A percentile compares a stretch with the other conserved stretches of the same genome.
Conservation (phyloP, 1,139 yeast species). For the Hyphopichia buzzinii region DNA sequence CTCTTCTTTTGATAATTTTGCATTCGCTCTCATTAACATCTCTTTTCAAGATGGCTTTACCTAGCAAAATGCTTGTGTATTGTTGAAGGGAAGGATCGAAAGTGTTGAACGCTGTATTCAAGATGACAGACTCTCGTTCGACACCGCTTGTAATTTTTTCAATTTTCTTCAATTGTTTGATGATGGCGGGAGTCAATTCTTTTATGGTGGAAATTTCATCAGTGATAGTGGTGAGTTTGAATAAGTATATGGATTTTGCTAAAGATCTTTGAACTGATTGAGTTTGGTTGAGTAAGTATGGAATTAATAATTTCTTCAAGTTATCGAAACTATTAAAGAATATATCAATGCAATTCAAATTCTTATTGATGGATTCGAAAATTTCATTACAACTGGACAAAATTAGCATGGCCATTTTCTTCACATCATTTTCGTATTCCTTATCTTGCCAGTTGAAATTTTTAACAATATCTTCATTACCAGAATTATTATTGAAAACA, state of each 20-base stretch:
- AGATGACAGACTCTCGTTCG: slow-evolving; percentile 31
- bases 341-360: slow-evolving; percentile 30
- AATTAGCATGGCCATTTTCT: slow-evolving; percentile 19
- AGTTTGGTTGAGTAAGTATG: slow-evolving; percentile 34
- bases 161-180: slow-evolving; percentile 31
- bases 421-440: slow-evolving; percentile 24
- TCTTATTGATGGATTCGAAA: slow-evolving; percentile 22
- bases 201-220: slow-evolving; percentile 22
- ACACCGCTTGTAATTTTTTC: slow-evolving; percentile 39
- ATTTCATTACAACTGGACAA: slow-evolving; percentile 20
- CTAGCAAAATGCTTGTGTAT: slow-evolving; percentile 39
- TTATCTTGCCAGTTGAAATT: slow-evolving; percentile 28
- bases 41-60: slow-evolving; percentile 42
- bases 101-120: slow-evolving; percentile 29
- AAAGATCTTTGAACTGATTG: slow-evolving; percentile 24
- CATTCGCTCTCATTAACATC: slow-evolving; percentile 32
- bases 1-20: slow-evolving; percentile 35
- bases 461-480: slow-evolving; percentile 3
- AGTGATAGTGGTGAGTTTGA: slow-evolving; percentile 27
- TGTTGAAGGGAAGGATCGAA: slow-evolving; percentile 36
- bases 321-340: slow-evolving; percentile 39
- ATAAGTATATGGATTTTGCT: slow-evolving; percentile 22
- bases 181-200: slow-evolving; percentile 19
- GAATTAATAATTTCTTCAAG: slow-evolving; percentile 37
- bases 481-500: slow-evolving; percentile 6